Base-by-base conservation (phyloP, 345 rosid genomes). In the Aurinia saxatilis region DNA sequence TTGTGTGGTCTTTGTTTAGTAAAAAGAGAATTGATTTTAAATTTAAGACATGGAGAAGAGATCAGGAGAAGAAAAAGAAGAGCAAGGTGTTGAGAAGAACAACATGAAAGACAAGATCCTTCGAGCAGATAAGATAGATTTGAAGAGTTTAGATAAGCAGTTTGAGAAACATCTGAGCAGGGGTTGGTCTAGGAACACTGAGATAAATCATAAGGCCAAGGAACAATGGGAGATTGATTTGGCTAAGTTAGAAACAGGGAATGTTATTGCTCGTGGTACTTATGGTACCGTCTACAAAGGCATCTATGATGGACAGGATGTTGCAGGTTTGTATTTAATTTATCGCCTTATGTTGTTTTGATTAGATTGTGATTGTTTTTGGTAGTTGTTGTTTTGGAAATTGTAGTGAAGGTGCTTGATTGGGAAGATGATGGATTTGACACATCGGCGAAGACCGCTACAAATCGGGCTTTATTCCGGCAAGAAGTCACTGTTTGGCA, bases 401-500 rank as follows among this genome's bases (percentile, higher is more conserved):
- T 70, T 63, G 18, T 73, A 90, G 97, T 90, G 79, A 90, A 90
- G 75, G 73, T 91, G 48, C 78, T 91, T 75, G 85, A 91, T 67
- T 91, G 96, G 98, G 98, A 95, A 19, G 91, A 87, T 70, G 87
- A 87, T 76, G 87, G 89, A 38, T 47, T 74, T 5, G 80, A 79
- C 35, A 77, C 86, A 21, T 15, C 72, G 25, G 81, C 85, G 40
- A 91, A 80, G 76, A 82, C 80, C 33, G 85, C 89, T 57, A 75
- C 88, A 52, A 52, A 82, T 53, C 82, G 95, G 52, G 78, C 84
- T 71, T 85, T 95, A 21, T 93, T 93, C 63, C 78, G 41, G 65
- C 87, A 90, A 76, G 99, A 90, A 70, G 99, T 93, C 59, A 86
- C 91, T 40, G 99, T 93, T 65, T 93, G 99, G 99, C 84, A 93